These are phyloP conservation scores for Coprinellus micaceus DNA, from an alignment of 768 basidiomycete species.

Conservation along the genomic window DNA sequence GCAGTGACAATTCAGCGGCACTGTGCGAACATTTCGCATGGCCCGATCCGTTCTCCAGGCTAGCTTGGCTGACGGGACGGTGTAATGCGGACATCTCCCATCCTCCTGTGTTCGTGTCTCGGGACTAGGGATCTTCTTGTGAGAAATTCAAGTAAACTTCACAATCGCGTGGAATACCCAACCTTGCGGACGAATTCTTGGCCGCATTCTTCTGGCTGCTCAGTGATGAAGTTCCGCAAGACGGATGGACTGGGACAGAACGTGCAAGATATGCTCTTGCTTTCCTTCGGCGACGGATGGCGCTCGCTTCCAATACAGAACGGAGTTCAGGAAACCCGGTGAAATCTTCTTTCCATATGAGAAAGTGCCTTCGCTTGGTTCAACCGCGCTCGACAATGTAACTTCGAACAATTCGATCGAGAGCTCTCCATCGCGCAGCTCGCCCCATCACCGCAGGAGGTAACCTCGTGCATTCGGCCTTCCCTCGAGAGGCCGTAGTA, in stretches of 20 bases:
- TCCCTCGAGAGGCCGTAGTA: background rate
- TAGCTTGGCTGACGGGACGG: too few species aligned
- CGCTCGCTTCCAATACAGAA: background rate
- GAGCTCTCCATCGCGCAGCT: background rate
- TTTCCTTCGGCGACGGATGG: background rate
- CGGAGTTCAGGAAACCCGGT: background rate
- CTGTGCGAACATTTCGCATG: too few species aligned
- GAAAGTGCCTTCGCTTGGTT: background rate
- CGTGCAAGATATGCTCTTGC: slow-evolving; percentile 8
- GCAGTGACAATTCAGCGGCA: too few species aligned
- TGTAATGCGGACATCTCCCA: too few species aligned
- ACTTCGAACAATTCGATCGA: background rate
- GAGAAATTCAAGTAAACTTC: too few species aligned
- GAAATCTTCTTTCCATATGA: background rate
- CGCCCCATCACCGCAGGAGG: background rate
- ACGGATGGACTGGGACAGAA: slow-evolving; percentile 5
- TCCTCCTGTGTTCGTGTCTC: too few species aligned
- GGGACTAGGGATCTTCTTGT: too few species aligned
- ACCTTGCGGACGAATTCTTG: too few species aligned
- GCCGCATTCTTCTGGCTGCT: too few species aligned
- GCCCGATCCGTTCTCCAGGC: too few species aligned
- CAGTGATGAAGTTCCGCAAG: background rate
- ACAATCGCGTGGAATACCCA: background rate
- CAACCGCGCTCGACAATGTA: too few species aligned
- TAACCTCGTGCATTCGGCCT: background rate